Conservation (phyloP, 169 alveolate genomes). For the Plasmodium vivax region DNA sequence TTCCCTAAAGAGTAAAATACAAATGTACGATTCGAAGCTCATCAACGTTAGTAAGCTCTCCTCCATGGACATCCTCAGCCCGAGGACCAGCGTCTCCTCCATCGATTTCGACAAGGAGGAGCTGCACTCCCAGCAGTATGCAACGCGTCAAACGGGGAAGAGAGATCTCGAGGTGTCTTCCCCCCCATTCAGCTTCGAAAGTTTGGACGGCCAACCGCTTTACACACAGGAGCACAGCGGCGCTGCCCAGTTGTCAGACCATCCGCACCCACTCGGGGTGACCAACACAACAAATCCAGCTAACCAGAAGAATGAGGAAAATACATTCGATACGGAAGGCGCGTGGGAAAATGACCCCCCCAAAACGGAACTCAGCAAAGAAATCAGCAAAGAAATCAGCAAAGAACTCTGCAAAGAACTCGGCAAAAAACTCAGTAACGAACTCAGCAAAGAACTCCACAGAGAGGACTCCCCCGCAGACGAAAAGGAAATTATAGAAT, state of each 20-base stretch:
- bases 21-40: conserved; percentile 9
- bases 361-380: background rate
- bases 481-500: conserved; percentile 43
- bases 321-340: background rate
- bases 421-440: background rate
- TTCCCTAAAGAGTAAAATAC: conserved; percentile 37
- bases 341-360: background rate
- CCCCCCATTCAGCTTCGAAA: background rate
- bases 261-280: background rate
- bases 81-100: conserved; percentile 20
- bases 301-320: background rate
- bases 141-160: background rate
- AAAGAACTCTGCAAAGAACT: background rate
- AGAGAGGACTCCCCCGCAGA: background rate
- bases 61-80: background rate
- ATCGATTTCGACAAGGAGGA: conserved; percentile 35
- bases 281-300: background rate
- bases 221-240: no score
- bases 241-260: background rate
- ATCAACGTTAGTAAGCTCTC: background rate
- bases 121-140: background rate
- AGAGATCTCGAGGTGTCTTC: background rate
- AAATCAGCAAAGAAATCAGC: background rate
- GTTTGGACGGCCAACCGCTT: background rate
- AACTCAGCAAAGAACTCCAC: background rate